A percentile compares a stretch with the other conserved stretches of the same genome.
These are phyloP conservation scores for Colletotrichum nymphaeae DNA, from an alignment of 2,329 filamentous ascomycete genomes.

Conservation along the genomic window DNA sequence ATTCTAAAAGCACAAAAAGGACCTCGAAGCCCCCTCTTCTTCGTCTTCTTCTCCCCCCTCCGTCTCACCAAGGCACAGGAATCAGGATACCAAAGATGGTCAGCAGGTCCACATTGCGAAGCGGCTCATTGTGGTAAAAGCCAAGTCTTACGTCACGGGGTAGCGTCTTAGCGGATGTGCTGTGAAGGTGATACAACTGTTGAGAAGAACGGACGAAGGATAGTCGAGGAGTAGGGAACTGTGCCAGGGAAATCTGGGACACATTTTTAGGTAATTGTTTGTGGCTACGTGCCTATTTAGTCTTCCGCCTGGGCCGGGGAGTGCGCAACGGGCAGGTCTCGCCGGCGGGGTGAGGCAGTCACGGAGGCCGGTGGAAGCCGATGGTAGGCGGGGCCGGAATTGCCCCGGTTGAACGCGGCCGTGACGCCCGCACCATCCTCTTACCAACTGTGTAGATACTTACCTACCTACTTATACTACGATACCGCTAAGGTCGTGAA, in stretches of 20 bases:
- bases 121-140: conserved; percentile 12
- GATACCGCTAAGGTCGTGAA: conserved; percentile 4
- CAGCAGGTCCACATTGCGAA: conserved; percentile 28
- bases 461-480: neutral
- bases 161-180: conserved; percentile 3
- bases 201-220: neutral
- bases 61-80: conserved; percentile 1
- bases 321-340: conserved; percentile 20
- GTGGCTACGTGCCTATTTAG: too few species aligned
- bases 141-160: conserved; percentile 30
- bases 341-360: conserved; percentile 8
- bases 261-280: conserved; percentile 32
- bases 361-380: conserved; percentile 31
- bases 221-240: neutral
- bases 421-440: neutral
- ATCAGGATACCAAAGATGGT: neutral
- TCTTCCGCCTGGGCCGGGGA: neutral
- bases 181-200: neutral
- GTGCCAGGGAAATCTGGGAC: conserved; percentile 4
- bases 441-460: too few species aligned
- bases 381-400: conserved; percentile 33
- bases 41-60: neutral
- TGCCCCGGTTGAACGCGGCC: conserved; percentile 23
- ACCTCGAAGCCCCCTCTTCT: neutral
- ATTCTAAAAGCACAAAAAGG: neutral